Evolutionary conservation across 305 asterid genomes (phyloP).

Genomic region (Solanum aculeatissimum): DNA sequence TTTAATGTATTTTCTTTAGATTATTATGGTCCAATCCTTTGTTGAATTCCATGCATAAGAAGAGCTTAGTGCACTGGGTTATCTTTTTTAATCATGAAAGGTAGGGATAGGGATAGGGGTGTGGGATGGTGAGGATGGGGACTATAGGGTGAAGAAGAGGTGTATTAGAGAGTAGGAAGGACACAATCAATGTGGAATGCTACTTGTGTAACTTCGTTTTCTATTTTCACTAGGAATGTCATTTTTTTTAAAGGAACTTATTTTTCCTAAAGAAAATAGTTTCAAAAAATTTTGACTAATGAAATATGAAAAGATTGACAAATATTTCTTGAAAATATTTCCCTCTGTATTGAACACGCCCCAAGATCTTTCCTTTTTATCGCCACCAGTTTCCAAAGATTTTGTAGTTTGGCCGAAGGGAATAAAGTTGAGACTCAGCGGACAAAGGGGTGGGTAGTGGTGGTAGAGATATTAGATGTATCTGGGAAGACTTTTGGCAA

Average conservation of each 20-base stretch:
- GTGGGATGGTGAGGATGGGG: background rate
- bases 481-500: background rate
- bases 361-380: background rate
- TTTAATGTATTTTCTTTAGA: no score
- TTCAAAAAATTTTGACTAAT: background rate
- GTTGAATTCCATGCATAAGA: no score
- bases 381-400: background rate
- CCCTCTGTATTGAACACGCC: background rate
- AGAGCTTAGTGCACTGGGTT: no score
- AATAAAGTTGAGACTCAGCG: background rate
- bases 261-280: background rate
- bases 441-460: background rate
- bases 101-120: background rate
- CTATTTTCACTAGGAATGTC: background rate
- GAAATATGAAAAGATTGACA: background rate
- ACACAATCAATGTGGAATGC: background rate
- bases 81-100: background rate
- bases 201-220: background rate
- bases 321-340: background rate
- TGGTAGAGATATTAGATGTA: background rate
- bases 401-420: background rate
- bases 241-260: background rate
- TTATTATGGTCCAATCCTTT: no score
- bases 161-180: background rate
- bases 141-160: background rate